Evolutionary conservation across 371 early-diverging fungal species (phyloP).

Genomic region (Chytridium lagenaria): DNA sequence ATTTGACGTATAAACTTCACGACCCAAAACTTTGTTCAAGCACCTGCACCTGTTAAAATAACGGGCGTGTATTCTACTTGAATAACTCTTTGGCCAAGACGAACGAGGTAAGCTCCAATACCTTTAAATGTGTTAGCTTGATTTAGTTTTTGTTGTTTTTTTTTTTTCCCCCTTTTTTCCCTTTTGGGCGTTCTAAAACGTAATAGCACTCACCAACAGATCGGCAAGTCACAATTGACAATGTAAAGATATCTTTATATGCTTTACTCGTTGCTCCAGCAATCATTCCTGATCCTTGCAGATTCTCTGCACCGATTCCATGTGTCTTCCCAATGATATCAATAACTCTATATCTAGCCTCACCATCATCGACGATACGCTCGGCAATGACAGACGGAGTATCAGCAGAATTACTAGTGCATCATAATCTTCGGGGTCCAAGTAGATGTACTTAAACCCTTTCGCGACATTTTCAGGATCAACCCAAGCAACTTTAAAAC

Average conservation of each 20-base stretch:
- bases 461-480: slow-evolving; percentile 76
- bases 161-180: no score
- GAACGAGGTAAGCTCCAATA: slow-evolving; percentile 98
- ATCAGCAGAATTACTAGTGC: slow-evolving; percentile 27
- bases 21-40: slow-evolving; percentile 98
- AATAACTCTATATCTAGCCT: slow-evolving; percentile 82
- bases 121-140: no score
- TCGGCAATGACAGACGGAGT: slow-evolving; percentile 51
- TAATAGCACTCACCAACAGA: slow-evolving; percentile 81
- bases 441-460: slow-evolving; percentile 92
- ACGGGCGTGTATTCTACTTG: slow-evolving; percentile 98
- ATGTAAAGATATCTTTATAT: slow-evolving; percentile 96
- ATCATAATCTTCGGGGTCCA: slow-evolving; percentile 73
- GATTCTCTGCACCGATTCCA: slow-evolving; percentile 98
- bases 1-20: slow-evolving; percentile 98
- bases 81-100: slow-evolving; percentile 96
- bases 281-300: slow-evolving; percentile 97
- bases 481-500: slow-evolving; percentile 89
- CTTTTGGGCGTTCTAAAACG: no score
- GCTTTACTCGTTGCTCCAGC: slow-evolving; percentile 96
- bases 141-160: no score
- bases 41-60: slow-evolving; percentile 97
- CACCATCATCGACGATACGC: slow-evolving; percentile 69
- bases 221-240: slow-evolving; percentile 96
- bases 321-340: slow-evolving; percentile 90